Percentiles rank a stretch among this genome's conserved stretches.
These are phyloP conservation scores for Mycena olivaceomarginata DNA, from an alignment of 768 basidiomycete genomes.

Conservation along the genomic window DNA sequence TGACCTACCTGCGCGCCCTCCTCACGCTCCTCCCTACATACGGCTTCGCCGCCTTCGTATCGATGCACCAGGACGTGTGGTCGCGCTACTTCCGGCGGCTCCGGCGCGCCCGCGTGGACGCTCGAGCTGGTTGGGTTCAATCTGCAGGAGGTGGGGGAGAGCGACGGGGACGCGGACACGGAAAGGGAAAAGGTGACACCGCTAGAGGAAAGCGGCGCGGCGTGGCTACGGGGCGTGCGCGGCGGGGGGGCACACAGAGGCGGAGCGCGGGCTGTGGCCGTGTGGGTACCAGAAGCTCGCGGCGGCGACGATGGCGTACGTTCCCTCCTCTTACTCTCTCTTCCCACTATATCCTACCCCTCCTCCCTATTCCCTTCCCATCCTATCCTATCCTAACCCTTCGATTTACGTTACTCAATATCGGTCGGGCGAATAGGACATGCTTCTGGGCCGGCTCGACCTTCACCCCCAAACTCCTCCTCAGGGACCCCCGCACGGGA, in stretches of 20 bases:
- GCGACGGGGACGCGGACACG: constrained; percentile 72
- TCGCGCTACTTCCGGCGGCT: constrained; percentile 96
- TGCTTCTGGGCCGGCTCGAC: constrained; percentile 95
- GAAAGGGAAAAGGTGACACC: constrained; percentile 47
- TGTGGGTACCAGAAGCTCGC: constrained; percentile 95
- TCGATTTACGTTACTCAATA: too few relatives aligned
- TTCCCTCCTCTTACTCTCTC: constrained; percentile 41
- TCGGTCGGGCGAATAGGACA: too few relatives aligned
- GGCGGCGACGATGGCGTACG: constrained; percentile 94
- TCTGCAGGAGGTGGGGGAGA: constrained; percentile 84
- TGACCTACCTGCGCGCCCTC: constrained; percentile 84
- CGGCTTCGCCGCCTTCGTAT: constrained; percentile 84
- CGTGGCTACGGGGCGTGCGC: constrained; percentile 89
- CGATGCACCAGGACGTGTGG: constrained; percentile 97
- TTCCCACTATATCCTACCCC: too few relatives aligned
- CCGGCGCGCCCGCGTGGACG: constrained; percentile 98
- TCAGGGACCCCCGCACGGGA: constrained; percentile 64
- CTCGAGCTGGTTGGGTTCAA: constrained; percentile 92
- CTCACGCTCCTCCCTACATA: constrained; percentile 83
- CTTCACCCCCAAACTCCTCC: constrained; percentile 85
- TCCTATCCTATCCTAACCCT: too few relatives aligned
- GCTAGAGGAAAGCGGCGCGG: constrained; percentile 89
- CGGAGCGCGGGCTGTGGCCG: constrained; percentile 92
- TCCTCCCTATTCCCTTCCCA: background rate
- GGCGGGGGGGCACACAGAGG: constrained; percentile 85